phyloP scores from a whole-genome alignment of 2,329 filamentous ascomycete species.

The Xylaria sp. region DNA sequence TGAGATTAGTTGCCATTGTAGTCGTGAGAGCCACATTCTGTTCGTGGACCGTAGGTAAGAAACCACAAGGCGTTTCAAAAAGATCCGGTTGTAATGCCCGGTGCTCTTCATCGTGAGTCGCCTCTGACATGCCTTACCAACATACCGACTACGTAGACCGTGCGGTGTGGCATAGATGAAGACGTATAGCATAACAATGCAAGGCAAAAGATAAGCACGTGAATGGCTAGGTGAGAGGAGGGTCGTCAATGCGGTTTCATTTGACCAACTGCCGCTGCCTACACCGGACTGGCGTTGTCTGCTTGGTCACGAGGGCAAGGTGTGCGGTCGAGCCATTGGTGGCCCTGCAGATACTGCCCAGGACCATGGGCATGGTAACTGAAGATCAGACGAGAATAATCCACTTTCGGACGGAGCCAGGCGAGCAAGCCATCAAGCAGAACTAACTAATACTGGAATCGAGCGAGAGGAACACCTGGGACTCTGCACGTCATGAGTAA shows the following conservation, averaged over 20 bases:
- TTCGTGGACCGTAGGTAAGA: not conserved
- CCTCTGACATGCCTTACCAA: not conserved
- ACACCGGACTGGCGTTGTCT: conserved; percentile 13
- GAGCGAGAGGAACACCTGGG: not conserved
- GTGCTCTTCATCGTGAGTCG: not conserved
- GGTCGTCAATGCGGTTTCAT: not conserved
- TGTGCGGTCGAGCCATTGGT: conserved; percentile 7
- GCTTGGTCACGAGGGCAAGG: conserved; percentile 16
- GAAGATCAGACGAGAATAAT: not conserved
- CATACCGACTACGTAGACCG: conserved; percentile 14
- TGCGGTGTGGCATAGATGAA: conserved; percentile 1
- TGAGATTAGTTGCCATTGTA: not conserved
- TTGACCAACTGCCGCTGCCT: conserved; percentile 9
- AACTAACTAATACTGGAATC: not conserved
- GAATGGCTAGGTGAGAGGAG: not conserved
- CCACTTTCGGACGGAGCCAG: conserved; percentile 19
- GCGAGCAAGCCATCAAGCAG: not conserved
- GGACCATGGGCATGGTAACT: conserved; percentile 27
- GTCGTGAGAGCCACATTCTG: not conserved
- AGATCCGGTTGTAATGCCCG: not conserved
- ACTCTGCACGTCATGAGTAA: conserved; percentile 18
- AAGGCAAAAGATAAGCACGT: conserved; percentile 5
- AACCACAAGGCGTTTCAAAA: not conserved
- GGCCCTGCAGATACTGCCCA: conserved; percentile 24
- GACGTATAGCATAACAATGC: conserved; percentile 10